Conservation (phyloP, 2,329 filamentous ascomycete genomes). For the Geoglossum cookeanum region DNA sequence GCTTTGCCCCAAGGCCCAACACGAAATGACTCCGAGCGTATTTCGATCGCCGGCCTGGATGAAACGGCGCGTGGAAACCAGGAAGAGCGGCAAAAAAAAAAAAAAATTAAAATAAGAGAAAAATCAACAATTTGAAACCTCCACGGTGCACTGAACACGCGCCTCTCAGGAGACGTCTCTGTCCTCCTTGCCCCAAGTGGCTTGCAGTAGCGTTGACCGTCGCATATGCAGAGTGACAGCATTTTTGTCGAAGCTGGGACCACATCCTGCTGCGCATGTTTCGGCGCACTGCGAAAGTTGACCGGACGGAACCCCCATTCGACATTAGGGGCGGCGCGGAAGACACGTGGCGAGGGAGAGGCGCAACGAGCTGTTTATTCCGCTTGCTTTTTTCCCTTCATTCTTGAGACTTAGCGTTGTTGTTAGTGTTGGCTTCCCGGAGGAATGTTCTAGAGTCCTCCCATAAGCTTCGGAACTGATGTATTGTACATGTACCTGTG, state of each 20-base stretch:
- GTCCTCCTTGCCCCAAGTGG: neutral
- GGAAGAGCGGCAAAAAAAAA: too few species aligned
- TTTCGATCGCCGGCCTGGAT: neutral
- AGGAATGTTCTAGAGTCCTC: too few species aligned
- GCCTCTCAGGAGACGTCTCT: neutral
- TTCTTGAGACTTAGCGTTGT: too few species aligned
- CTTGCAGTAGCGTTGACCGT: neutral
- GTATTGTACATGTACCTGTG: too few species aligned
- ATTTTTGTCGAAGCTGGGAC: neutral
- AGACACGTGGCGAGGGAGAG: neutral
- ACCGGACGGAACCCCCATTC: neutral
- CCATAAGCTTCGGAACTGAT: too few species aligned
- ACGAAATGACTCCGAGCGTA: neutral
- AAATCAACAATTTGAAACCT: neutral
- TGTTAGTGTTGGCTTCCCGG: too few species aligned
- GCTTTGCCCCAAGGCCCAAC: neutral
- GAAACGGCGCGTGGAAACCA: too few species aligned
- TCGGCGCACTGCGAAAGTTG: neutral
- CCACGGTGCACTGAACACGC: too few species aligned
- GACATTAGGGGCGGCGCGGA: neutral
- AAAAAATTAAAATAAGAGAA: neutral
- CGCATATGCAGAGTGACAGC: neutral
- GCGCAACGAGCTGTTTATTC: neutral
- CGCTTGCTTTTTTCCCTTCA: too few species aligned
- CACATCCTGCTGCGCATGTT: neutral